phyloP scores from a whole-genome alignment of 306 rosid species.

The Inga laurina region DNA sequence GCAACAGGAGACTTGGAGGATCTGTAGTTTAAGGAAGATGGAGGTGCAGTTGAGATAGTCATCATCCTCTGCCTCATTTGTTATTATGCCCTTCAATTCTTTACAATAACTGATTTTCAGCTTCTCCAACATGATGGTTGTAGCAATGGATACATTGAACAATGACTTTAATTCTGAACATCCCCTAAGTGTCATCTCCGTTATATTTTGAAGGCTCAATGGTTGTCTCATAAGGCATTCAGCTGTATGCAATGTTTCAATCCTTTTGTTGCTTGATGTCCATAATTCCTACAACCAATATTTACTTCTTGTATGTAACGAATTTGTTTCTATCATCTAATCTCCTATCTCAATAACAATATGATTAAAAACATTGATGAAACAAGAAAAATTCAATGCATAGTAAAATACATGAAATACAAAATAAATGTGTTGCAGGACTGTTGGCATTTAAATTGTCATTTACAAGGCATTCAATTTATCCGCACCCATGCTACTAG shows the following conservation, averaged over 20 bases:
- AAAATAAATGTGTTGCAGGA: too few species aligned
- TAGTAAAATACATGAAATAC: too few species aligned
- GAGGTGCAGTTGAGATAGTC: background rate
- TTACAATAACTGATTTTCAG: fast-evolving
- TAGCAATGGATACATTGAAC: background rate
- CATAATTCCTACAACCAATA: background rate
- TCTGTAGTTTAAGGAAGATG: background rate
- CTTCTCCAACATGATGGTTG: background rate
- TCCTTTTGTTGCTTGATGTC: background rate
- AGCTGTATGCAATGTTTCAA: background rate
- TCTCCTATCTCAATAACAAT: too few species aligned
- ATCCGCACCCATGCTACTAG: too few species aligned
- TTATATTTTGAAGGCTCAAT: too few species aligned
- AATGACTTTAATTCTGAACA: background rate
- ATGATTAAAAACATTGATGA: background rate
- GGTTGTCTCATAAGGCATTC: background rate
- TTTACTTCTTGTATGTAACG: background rate
- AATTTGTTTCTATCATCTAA: too few species aligned
- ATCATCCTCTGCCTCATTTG: background rate
- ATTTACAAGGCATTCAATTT: too few species aligned
- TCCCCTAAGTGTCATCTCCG: fast-evolving
- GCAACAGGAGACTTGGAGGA: fast-evolving
- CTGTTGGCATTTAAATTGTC: too few species aligned
- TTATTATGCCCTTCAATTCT: background rate
- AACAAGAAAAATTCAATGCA: too few species aligned